Base-by-base conservation (phyloP, 306 rosid genomes). In the Prunus fruticosa region DNA sequence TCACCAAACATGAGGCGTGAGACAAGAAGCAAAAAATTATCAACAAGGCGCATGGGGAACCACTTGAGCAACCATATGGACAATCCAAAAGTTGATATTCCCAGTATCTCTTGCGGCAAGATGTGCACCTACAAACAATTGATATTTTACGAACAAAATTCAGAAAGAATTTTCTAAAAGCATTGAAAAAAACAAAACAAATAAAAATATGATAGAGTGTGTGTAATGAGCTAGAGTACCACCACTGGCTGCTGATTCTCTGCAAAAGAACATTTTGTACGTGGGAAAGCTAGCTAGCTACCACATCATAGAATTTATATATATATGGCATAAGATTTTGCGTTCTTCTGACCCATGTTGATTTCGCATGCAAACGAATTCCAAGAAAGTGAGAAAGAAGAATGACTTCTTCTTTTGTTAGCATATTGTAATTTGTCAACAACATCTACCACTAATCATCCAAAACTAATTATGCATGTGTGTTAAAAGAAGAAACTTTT, bases 81-180 rank as follows among this genome's bases (percentile, higher is more conserved):
- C 77, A 93, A 78, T n/a, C 96, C 93, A 87, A 96, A 96, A 27
- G 97, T 96, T 75, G 99, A 96, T 90, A 83, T 89, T 83, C 99
- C 99, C 8, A 96, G 71, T 84, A 96, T 91, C 78, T 91, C 91
- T 53, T 91, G 97, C 47, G 99, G 99, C 84, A 96, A 82, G 64
- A 93, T 88, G 79, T 96, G 99, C 79, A 96, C 94, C 99, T 96
- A 80, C 84, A 75, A 2, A 79, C 49, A 38, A 38, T 38, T 38
- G 43, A 38, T 38, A 38, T 38, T 38, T 38, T 38, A 38, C 43
- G 43, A 38, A 7, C 43, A 38, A 38, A 7, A 38, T 38, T 38
- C 43, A 38, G 43, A 7, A 38, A 20, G 56, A 23, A 16, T 43
- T 57, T 72, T 72, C 66, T 46, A 23, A 74, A 74, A 60, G 53